Base-by-base conservation (phyloP, 805 yeast genomes). In the Metschnikowia amazonensis region DNA sequence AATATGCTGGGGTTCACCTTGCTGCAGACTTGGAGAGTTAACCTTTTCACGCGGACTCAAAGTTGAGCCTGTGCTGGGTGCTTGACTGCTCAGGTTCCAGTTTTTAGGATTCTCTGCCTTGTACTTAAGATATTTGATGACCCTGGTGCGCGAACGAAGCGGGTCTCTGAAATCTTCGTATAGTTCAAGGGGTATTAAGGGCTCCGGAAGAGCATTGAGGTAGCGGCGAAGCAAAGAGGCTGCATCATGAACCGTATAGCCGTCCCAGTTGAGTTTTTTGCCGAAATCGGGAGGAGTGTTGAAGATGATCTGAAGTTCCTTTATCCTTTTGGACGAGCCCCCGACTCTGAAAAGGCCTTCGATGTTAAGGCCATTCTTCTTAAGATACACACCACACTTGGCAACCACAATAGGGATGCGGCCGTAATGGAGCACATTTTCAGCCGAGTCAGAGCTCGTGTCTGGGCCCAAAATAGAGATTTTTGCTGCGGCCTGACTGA, bases 191-290 rank as follows among this genome's bases (percentile, higher is more conserved):
- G 98, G 97, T 17, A 94, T 82, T 45, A 94, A 74, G 0, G 98
- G 98, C 59, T 94, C 98, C 1, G 96, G 95, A 45, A 94, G 75
- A 36, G 89, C 82, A 59, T 89, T 89, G 50, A 94, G 73, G 62
- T 79, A 94, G 46, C 99, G 74, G 61, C 98, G 77, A 47, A 94
- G 76, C 18, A 94, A 73, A 16, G 94, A 86, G 1, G 98, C 96
- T 1, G 97, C 97, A 65, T 94, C 99, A 67, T 94, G 99, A 10
- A 92, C 97, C 0, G 89, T 88, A 66, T 81, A 94, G 0, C 95
- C 92, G 40, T 87, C 89, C 99, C 98, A 94, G 53, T 78, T 79
- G 36, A 90, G 75, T 54, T 84, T 85, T 42, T 89, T 79, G 14
- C 99, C 99, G 62, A 85, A 94, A 48, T 80, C 81, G 0, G 99